Conservation (phyloP, 1,139 yeast genomes). For the Geotrichum australiense region DNA sequence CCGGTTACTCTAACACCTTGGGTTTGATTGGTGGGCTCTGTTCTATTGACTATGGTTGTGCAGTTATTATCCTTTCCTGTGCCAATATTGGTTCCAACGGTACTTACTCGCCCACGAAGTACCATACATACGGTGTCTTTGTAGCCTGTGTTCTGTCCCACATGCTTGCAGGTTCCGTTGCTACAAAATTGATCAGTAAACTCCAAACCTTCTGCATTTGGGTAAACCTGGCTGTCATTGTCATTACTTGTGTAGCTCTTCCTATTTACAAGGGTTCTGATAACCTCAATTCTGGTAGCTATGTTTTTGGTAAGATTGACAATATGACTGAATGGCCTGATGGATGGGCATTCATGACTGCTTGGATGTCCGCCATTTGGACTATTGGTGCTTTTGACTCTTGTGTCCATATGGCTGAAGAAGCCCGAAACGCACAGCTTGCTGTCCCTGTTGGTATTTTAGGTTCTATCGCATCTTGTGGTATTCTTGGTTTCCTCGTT, state of each 20-base stretch:
- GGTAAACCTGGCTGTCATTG: slow-evolving; percentile 48
- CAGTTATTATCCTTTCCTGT: slow-evolving; percentile 48
- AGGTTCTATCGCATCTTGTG: slow-evolving; percentile 50
- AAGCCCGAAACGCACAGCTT: slow-evolving; percentile 55
- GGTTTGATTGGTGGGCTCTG: slow-evolving; percentile 53
- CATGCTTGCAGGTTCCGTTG: slow-evolving; percentile 42
- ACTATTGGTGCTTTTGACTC: slow-evolving; percentile 52
- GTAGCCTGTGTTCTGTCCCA: slow-evolving; percentile 46
- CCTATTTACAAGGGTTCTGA: slow-evolving; percentile 34
- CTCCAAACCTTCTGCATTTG: slow-evolving; percentile 55
- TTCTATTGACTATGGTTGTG: slow-evolving; percentile 53
- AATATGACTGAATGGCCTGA: slow-evolving; percentile 55
- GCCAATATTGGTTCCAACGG: slow-evolving; percentile 42
- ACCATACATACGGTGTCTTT: slow-evolving; percentile 49
- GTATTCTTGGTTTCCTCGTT: slow-evolving; percentile 54
- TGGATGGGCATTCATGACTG: slow-evolving; percentile 58
- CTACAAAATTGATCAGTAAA: slow-evolving; percentile 48
- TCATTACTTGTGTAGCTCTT: slow-evolving; percentile 55
- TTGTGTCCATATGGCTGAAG: slow-evolving; percentile 64
- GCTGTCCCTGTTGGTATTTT: slow-evolving; percentile 63
- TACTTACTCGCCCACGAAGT: slow-evolving; percentile 41
- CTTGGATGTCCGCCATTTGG: slow-evolving; percentile 55
- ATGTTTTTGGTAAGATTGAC: slow-evolving; percentile 51
- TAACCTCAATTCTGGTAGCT: slow-evolving; percentile 35
- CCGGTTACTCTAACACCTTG: slow-evolving; percentile 54